Conservation (phyloP, 345 rosid species). For the Arabis alpina region DNA sequence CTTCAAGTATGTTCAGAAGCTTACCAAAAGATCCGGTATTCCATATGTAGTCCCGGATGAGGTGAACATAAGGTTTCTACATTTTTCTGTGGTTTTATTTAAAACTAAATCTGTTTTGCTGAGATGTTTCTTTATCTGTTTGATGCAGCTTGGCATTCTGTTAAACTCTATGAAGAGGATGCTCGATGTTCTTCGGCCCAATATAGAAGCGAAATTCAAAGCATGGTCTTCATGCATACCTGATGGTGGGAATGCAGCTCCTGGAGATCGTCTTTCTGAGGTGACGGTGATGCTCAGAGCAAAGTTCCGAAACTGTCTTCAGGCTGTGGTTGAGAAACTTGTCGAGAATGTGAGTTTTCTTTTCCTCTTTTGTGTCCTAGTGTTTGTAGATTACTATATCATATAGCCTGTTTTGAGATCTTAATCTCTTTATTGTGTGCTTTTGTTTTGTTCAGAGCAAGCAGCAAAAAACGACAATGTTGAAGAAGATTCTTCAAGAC, state of each 20-base stretch:
- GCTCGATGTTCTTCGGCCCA: constrained; percentile 85
- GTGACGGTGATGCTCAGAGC: constrained; percentile 95
- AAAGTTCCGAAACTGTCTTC: constrained; percentile 83
- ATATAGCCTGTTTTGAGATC: constrained; percentile 7
- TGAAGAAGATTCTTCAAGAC: constrained; percentile 94
- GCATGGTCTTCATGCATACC: constrained; percentile 97
- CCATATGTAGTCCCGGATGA: constrained; percentile 85
- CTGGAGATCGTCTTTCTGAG: constrained; percentile 92
- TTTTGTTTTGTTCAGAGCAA: constrained; percentile 58
- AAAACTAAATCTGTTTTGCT: constrained; percentile 19
- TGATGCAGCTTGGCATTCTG: constrained; percentile 76
- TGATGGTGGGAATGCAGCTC: constrained; percentile 73
- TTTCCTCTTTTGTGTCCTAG: constrained; percentile 4
- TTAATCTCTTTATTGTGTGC: not conserved
- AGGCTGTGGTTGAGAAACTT: constrained; percentile 91
- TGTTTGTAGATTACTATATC: not conserved
- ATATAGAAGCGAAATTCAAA: constrained; percentile 78
- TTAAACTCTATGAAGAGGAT: constrained; percentile 95
- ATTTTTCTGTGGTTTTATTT: not conserved
- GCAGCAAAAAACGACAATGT: constrained; percentile 72
- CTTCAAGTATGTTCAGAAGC: constrained; percentile 87
- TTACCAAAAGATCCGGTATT: constrained; percentile 77
- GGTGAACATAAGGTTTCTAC: constrained; percentile 49
- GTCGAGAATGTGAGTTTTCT: constrained; percentile 79
- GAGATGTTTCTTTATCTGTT: constrained; percentile 25